Conservation (phyloP, 1,284 basidiomycete genomes). For the Ustilago hordei region DNA sequence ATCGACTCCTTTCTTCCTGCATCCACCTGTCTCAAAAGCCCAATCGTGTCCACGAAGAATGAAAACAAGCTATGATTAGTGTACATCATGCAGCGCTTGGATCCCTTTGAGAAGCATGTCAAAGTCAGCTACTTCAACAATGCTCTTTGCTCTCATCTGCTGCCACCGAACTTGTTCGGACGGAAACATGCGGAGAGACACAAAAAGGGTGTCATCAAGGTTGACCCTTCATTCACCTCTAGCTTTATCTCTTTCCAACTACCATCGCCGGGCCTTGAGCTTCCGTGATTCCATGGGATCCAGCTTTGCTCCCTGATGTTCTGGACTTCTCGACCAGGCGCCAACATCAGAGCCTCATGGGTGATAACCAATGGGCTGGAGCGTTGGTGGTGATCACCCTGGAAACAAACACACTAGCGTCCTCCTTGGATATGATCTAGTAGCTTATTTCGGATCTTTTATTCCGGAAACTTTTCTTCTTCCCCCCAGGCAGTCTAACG, state of each 20-base stretch:
- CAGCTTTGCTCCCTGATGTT: background rate
- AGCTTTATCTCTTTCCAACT: background rate
- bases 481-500: too few species aligned
- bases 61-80: too few species aligned
- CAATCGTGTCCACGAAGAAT: too few species aligned
- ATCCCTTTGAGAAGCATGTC: background rate
- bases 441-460: background rate
- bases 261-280: background rate
- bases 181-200: background rate
- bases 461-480: background rate
- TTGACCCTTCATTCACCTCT: background rate
- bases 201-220: background rate
- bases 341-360: background rate
- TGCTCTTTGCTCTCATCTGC: background rate
- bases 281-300: background rate
- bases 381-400: background rate
- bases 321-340: too few species aligned
- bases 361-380: background rate
- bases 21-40: too few species aligned
- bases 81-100: background rate
- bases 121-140: background rate
- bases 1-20: too few species aligned
- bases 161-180: background rate
- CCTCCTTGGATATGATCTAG: background rate
- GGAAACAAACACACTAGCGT: background rate